Percentiles rank a stretch among this genome's conserved stretches.
These are phyloP conservation scores for Hericium alpestre DNA, from an alignment of 768 basidiomycete genomes.

Conservation along the genomic window DNA sequence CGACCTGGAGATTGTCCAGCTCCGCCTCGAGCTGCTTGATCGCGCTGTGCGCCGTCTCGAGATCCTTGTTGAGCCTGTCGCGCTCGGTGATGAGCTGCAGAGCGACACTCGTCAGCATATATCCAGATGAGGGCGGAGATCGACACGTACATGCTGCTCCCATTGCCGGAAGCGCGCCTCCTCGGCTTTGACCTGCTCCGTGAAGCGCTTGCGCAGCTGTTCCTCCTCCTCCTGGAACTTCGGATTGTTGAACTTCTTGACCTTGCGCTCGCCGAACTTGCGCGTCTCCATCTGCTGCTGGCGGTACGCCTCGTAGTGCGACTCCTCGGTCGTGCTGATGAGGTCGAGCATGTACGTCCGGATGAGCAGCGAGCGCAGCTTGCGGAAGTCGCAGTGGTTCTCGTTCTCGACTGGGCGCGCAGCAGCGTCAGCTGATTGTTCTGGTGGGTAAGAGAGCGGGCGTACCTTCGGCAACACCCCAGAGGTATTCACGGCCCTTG, in stretches of 20 bases:
- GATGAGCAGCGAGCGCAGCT: conserved; percentile 88
- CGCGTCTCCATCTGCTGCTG: conserved; percentile 99
- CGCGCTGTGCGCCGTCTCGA: conserved; percentile 83
- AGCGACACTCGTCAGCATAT: conserved; percentile 11
- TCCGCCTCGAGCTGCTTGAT: conserved; percentile 89
- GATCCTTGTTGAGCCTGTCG: conserved; percentile 97
- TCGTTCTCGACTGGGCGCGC: conserved; percentile 80
- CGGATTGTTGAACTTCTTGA: conserved; percentile 97
- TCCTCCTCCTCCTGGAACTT: conserved; percentile 99
- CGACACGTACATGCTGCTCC: conserved; percentile 83
- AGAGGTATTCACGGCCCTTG: conserved; percentile 96
- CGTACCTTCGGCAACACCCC: conserved; percentile 98
- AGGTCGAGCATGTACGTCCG: conserved; percentile 98
- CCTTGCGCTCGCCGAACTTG: conserved; percentile 97
- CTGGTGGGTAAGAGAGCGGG: background rate
- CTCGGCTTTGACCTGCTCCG: conserved; percentile 99
- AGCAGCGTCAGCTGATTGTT: background rate
- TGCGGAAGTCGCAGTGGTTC: conserved; percentile 98
- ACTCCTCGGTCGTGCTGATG: conserved; percentile 90
- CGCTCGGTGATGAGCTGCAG: conserved; percentile 91
- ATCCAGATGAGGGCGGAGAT: background rate
- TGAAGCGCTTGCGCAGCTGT: conserved; percentile 90
- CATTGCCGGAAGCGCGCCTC: conserved; percentile 96
- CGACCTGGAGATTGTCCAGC: conserved; percentile 80
- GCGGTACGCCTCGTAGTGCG: conserved; percentile 96